These are phyloP conservation scores for Aspergillus eucalypticola DNA, from an alignment of 2,329 filamentous ascomycete genomes.

Conservation along the genomic window DNA sequence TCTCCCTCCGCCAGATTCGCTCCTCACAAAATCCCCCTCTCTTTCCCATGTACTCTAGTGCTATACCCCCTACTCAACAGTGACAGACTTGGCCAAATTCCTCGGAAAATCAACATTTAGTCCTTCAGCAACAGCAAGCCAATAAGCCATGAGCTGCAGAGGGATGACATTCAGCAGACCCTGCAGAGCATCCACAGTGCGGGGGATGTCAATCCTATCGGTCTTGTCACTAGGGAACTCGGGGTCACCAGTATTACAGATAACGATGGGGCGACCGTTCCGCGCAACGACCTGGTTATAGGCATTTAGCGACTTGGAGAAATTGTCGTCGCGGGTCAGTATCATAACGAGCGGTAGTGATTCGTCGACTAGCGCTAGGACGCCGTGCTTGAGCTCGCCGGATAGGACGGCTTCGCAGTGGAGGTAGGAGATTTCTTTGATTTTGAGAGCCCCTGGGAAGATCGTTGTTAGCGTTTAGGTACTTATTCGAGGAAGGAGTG, in stretches of 20 bases:
- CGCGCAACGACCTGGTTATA: slow-evolving; percentile 99
- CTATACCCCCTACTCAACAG: slow-evolving; percentile 74
- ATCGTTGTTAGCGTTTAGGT: slow-evolving; percentile 13
- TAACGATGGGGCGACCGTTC: slow-evolving; percentile 93
- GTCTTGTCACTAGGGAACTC: slow-evolving; percentile 88
- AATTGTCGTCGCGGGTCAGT: slow-evolving; percentile 90
- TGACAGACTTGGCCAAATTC: slow-evolving; percentile 98
- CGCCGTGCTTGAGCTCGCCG: slow-evolving; percentile 98
- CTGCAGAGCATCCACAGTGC: slow-evolving; percentile 92
- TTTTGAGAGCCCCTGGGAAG: slow-evolving; percentile 77
- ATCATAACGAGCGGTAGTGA: slow-evolving; percentile 99
- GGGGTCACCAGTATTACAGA: slow-evolving; percentile 86
- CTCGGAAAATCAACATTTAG: slow-evolving; percentile 98
- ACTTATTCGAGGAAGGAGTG: neutral
- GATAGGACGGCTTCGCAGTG: slow-evolving; percentile 99
- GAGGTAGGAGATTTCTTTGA: slow-evolving; percentile 99
- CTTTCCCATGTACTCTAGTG: too few relatives aligned
- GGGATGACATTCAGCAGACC: slow-evolving; percentile 97
- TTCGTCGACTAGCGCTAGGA: slow-evolving; percentile 94
- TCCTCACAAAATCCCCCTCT: too few relatives aligned
- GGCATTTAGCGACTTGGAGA: slow-evolving; percentile 96
- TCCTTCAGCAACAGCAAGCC: slow-evolving; percentile 93
- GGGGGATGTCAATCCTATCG: slow-evolving; percentile 95
- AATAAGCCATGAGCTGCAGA: slow-evolving; percentile 97
- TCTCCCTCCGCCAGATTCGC: too few relatives aligned